Conservation (phyloP, 2,329 filamentous ascomycete genomes). For the Colletotrichum godetiae region DNA sequence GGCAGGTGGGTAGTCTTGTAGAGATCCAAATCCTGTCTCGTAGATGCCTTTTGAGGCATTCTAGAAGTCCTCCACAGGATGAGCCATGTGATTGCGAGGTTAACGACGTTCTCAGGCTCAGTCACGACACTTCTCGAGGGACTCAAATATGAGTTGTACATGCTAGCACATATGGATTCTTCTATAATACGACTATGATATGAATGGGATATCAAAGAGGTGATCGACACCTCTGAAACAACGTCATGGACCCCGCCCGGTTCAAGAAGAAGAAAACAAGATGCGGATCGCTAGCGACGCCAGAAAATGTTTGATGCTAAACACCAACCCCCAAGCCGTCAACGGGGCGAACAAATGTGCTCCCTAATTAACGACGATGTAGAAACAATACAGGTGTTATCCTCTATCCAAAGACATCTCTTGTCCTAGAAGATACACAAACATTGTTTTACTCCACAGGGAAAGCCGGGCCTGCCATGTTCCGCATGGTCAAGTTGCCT, state of each 20-base stretch:
- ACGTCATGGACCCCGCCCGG: conserved; percentile 11
- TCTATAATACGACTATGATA: conserved; percentile 24
- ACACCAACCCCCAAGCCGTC: not conserved
- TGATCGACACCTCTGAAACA: conserved; percentile 22
- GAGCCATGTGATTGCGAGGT: no score
- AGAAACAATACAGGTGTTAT: not conserved
- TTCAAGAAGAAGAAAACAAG: not conserved
- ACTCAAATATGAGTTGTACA: not conserved
- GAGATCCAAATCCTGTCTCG: no score
- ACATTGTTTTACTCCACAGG: conserved; percentile 17
- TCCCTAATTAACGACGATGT: not conserved
- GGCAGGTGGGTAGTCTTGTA: no score
- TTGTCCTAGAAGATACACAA: not conserved
- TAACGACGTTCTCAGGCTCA: no score
- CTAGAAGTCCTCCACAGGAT: no score
- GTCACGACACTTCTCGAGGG: not conserved
- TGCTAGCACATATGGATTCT: not conserved
- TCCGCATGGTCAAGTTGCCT: conserved; percentile 5
- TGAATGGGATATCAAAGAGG: conserved; percentile 27
- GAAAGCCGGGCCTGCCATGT: not conserved
- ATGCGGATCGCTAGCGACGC: conserved; percentile 30
- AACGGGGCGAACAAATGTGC: not conserved
- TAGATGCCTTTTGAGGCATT: no score
- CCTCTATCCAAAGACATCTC: not conserved
- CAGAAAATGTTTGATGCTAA: not conserved